Percentiles rank a stretch among this genome's conserved stretches.
Evolutionary conservation across 768 basidiomycete species (phyloP).

Genomic region (Rhizopogon vulgaris): DNA sequence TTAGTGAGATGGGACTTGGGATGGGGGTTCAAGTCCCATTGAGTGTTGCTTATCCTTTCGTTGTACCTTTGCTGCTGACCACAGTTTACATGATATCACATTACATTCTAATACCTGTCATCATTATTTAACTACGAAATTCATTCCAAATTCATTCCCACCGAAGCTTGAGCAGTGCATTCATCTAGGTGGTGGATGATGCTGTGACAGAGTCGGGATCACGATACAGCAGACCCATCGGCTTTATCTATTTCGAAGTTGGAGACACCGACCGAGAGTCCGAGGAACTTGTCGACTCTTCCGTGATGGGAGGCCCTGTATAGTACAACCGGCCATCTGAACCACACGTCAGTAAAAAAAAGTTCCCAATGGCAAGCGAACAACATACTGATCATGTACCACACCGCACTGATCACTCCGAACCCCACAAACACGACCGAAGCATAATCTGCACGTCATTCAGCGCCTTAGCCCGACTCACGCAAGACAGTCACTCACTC

Average conservation of each 20-base stretch:
- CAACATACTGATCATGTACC: conserved; percentile 53
- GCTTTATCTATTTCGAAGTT: not conserved
- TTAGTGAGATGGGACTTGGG: conserved; percentile 17
- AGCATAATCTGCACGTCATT: conserved; percentile 46
- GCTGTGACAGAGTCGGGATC: not conserved
- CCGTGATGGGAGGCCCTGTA: conserved; percentile 35
- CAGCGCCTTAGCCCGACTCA: not conserved
- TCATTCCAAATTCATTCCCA: not conserved
- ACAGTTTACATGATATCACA: conserved; percentile 7
- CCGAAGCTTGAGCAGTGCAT: not conserved
- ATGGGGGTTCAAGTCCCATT: not conserved
- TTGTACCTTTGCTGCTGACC: conserved; percentile 2
- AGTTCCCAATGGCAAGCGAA: not conserved
- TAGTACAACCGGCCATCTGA: conserved; percentile 40
- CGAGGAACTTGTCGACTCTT: conserved; percentile 4
- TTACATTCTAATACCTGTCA: conserved; percentile 6
- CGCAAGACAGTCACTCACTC: conserved; percentile 27
- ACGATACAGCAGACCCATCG: no score
- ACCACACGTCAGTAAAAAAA: not conserved
- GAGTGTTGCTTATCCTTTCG: not conserved
- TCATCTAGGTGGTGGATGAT: not conserved
- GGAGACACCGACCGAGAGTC: not conserved
- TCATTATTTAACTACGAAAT: not conserved
- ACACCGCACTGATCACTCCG: conserved; percentile 46
- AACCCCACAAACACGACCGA: conserved; percentile 65